Evolutionary conservation across 2,329 filamentous ascomycete genomes (phyloP).

Genomic region (Cordyceps sp.): DNA sequence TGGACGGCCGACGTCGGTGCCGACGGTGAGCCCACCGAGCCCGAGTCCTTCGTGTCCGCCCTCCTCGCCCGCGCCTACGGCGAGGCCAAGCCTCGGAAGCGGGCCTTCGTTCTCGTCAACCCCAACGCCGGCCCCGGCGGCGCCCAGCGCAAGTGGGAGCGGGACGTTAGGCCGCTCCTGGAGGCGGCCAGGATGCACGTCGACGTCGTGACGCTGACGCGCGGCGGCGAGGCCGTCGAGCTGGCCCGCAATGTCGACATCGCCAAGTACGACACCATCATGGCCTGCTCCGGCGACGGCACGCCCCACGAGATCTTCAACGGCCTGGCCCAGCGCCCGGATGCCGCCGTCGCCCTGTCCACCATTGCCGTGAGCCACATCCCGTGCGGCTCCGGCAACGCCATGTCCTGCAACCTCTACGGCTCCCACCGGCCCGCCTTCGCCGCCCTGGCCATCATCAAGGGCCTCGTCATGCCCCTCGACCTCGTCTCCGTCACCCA

Average conservation of each 20-base stretch:
- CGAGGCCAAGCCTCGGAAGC: slow-evolving; percentile 48
- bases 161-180: slow-evolving; percentile 66
- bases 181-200: slow-evolving; percentile 63
- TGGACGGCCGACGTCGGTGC: slow-evolving; percentile 33
- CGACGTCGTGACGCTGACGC: slow-evolving; percentile 55
- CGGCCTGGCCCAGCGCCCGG: slow-evolving; percentile 59
- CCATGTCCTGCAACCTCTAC: slow-evolving; percentile 77
- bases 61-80: slow-evolving; percentile 59
- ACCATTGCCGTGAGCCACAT: slow-evolving; percentile 74
- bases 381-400: slow-evolving; percentile 88
- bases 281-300: slow-evolving; percentile 85
- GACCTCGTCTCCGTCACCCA: slow-evolving; percentile 84
- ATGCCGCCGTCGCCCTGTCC: slow-evolving; percentile 57
- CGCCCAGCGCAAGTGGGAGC: slow-evolving; percentile 57
- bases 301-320: slow-evolving; percentile 91
- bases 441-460: slow-evolving; percentile 71
- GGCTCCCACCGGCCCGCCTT: slow-evolving; percentile 61
- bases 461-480: slow-evolving; percentile 68
- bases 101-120: slow-evolving; percentile 80
- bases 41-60: slow-evolving; percentile 44
- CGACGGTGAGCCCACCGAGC: slow-evolving; percentile 14
- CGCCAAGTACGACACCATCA: slow-evolving; percentile 66
- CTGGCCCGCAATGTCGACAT: slow-evolving; percentile 63
- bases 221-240: slow-evolving; percentile 61
- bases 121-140: slow-evolving; percentile 73